Evolutionary conservation across 331 rosid species (phyloP).

Genomic region (Malus hybrid): DNA sequence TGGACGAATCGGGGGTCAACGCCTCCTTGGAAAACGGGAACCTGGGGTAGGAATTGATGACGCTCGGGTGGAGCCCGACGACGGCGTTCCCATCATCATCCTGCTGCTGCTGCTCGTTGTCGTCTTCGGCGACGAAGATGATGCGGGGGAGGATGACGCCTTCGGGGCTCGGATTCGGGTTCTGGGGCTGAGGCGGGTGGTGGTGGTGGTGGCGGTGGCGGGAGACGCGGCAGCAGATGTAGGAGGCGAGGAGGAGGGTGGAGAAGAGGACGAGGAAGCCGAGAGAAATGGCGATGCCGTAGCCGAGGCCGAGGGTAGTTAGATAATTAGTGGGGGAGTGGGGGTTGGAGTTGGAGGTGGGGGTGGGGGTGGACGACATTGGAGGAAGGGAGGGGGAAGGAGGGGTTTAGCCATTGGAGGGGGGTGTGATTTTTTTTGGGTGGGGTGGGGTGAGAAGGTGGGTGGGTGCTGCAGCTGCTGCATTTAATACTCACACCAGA

Average conservation of each 20-base stretch:
- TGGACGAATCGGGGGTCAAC: constrained; percentile 4
- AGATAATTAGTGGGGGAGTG: constrained; percentile 29
- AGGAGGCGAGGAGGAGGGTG: constrained; percentile 53
- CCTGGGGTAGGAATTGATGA: constrained; percentile 68
- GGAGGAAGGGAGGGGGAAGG: constrained; percentile 19
- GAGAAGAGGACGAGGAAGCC: constrained; percentile 67
- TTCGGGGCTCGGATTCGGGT: constrained; percentile 7
- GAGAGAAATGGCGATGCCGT: constrained; percentile 79
- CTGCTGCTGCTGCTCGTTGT: constrained; percentile 16
- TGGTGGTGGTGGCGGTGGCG: neutral
- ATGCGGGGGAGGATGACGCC: constrained; percentile 37
- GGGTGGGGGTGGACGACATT: constrained; percentile 32
- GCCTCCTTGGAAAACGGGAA: constrained; percentile 28
- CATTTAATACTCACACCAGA: constrained; percentile 26
- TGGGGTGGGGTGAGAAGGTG: constrained; percentile 21
- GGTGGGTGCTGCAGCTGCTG: constrained; percentile 31
- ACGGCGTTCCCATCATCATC: constrained; percentile 26
- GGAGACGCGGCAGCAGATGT: constrained; percentile 53
- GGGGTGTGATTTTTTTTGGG: constrained; percentile 6
- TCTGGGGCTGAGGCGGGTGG: neutral
- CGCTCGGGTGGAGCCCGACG: constrained; percentile 45
- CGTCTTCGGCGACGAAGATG: constrained; percentile 49
- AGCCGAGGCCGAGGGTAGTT: constrained; percentile 71
- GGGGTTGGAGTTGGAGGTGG: constrained; percentile 10
- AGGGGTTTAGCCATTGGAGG: constrained; percentile 37